phyloP scores from a whole-genome alignment of 1,284 basidiomycete genomes.

The Cryptococcus jaspeensis region DNA sequence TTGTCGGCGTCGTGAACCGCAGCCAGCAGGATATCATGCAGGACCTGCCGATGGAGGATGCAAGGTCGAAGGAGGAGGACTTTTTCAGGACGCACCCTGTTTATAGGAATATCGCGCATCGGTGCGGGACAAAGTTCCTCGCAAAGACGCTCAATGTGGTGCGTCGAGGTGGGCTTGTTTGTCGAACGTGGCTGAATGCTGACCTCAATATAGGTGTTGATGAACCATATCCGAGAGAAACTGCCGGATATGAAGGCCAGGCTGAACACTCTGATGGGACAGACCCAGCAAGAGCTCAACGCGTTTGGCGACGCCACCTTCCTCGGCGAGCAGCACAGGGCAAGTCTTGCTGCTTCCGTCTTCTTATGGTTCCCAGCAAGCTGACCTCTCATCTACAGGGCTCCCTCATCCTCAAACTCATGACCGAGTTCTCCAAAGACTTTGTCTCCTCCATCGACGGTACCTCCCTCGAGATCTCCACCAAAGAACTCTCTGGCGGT shows the following conservation, averaged over 20 bases:
- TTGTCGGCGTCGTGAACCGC: constrained; percentile 96
- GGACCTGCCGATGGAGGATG: constrained; percentile 81
- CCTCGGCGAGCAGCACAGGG: constrained; percentile 87
- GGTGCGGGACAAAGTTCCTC: constrained; percentile 93
- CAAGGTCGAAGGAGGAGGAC: constrained; percentile 79
- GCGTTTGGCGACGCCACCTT: constrained; percentile 92
- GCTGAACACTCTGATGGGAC: constrained; percentile 96
- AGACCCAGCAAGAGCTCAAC: constrained; percentile 96
- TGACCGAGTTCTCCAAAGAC: constrained; percentile 98
- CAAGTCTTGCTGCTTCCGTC: constrained; percentile 27
- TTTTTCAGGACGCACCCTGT: constrained; percentile 89
- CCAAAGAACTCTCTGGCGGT: constrained; percentile 97
- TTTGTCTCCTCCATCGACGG: constrained; percentile 98
- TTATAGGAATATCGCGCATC: constrained; percentile 94
- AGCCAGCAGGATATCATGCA: constrained; percentile 97
- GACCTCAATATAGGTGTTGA: constrained; percentile 65
- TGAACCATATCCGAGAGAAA: constrained; percentile 98
- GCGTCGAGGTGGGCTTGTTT: constrained; percentile 25
- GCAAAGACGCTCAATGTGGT: constrained; percentile 94
- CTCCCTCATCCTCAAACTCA: constrained; percentile 82
- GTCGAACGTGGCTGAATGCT: background rate
- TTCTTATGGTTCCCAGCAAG: background rate
- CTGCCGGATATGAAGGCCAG: constrained; percentile 99
- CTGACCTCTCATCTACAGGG: constrained; percentile 61
- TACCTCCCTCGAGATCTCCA: constrained; percentile 94